Evolutionary conservation across 2,329 filamentous ascomycete species (phyloP).

Genomic region (Xylariaceae sp.): DNA sequence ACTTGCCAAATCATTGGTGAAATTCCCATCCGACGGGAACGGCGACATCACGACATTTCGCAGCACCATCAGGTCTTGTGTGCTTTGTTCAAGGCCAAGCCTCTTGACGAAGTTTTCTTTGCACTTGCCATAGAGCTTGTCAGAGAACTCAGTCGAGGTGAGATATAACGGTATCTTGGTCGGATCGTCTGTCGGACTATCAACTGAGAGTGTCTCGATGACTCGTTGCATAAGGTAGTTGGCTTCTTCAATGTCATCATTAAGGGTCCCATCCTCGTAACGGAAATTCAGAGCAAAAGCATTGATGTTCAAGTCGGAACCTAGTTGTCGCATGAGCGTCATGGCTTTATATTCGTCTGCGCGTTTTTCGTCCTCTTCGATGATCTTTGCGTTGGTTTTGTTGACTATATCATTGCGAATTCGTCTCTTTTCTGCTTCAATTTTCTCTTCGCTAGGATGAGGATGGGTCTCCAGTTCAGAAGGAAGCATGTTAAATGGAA

Average conservation of each 20-base stretch:
- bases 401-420: conserved; percentile 39
- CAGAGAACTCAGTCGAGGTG: conserved; percentile 42
- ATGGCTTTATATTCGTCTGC: conserved; percentile 33
- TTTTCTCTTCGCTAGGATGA: conserved; percentile 21
- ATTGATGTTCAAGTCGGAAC: conserved; percentile 48
- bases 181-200: conserved; percentile 37
- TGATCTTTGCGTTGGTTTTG: conserved; percentile 37
- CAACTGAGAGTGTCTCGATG: conserved; percentile 41
- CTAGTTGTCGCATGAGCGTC: conserved; percentile 38
- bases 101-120: conserved; percentile 40
- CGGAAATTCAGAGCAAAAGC: conserved; percentile 44
- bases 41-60: conserved; percentile 49
- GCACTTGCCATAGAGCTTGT: conserved; percentile 41
- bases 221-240: conserved; percentile 48
- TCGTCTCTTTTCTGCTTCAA: conserved; percentile 37
- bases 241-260: conserved; percentile 45
- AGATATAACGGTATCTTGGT: conserved; percentile 42
- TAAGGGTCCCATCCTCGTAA: conserved; percentile 36
- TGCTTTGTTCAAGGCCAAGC: conserved; percentile 34
- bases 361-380: conserved; percentile 26
- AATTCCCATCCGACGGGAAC: conserved; percentile 39
- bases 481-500: conserved; percentile 43
- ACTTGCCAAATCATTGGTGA: conserved; percentile 36
- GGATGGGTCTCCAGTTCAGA: conserved; percentile 30
- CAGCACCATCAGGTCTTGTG: conserved; percentile 41